Evolutionary conservation across 441 rosid genomes (phyloP), one percentile per base, ranked within the genome.

Genomic region (Syzygium syzygioides): DNA sequence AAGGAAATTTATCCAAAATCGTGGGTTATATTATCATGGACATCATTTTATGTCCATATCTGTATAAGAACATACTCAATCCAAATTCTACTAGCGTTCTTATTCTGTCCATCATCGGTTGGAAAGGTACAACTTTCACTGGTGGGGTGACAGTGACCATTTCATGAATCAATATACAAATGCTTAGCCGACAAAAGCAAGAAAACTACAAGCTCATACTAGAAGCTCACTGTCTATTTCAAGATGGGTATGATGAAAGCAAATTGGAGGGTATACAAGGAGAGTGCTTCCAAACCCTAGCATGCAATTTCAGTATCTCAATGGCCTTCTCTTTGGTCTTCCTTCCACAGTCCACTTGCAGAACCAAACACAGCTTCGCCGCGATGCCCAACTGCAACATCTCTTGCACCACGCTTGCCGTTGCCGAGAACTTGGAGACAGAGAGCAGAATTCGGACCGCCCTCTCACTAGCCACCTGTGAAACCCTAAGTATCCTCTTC

Each of bases 401-500:
- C 91, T 96, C 99, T 41, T 95, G 95, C 34, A 94, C 86, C 59
- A 96, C 92, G 86, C 83, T 56, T 0, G 93, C 64, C 0, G 96
- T 94, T 9, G 96, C 95, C 0, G 97, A 96, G 89, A 91, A 94
- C 94, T 87, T 96, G 41, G 97, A 94, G 60, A 98, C 37, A 0
- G 93, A 95, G 30, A 94, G 87, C 90, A 98, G 86, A 85, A 96
- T 91, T 95, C 96, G 94, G 89, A 96, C 97, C 0, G 96, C 98
- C 88, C 94, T 94, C 86, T 96, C 98, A 55, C 94, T 98, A 17
- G 94, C 97, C 86, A 92, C 90, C 28, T 88, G 94, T 11, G 99
- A 98, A 86, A 96, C 96, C 91, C 99, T 91, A 52, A 96, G 94
- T 87, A 98, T 96, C 93, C 94, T 96, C 93, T 98, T 98, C 5